Evolutionary conservation across 306 rosid species (phyloP).

Genomic region (Dalbergia cochinchinensis): DNA sequence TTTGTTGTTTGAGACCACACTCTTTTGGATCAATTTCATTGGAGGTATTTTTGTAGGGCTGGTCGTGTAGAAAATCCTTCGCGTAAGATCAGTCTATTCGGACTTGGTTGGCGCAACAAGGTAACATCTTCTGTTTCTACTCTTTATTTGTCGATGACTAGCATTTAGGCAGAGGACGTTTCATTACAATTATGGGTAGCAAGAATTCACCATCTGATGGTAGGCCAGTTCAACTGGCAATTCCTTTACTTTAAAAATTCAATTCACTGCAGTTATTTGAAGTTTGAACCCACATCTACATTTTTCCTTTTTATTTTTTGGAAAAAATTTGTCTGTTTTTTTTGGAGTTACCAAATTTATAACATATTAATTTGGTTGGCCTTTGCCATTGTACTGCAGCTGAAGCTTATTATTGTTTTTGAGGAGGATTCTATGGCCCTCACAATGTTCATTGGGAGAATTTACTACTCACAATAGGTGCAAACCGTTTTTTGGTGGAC

Average conservation of each 20-base stretch:
- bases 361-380: conserved; percentile 27
- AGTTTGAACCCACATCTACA: conserved; percentile 18
- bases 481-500: too few species aligned
- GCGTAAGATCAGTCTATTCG: conserved; percentile 74
- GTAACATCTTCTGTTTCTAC: conserved; percentile 52
- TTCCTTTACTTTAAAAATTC: conserved; percentile 16
- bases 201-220: conserved; percentile 25
- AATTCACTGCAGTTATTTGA: conserved; percentile 13
- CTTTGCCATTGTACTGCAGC: conserved; percentile 11
- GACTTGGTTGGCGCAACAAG: conserved; percentile 94
- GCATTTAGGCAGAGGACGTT: background rate
- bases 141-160: conserved; percentile 8
- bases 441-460: too few species aligned
- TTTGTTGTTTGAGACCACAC: conserved; percentile 24
- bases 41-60: conserved; percentile 59
- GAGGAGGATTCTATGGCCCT: too few species aligned
- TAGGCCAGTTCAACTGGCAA: conserved; percentile 29
- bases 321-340: too few species aligned
- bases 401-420: conserved; percentile 31
- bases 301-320: background rate
- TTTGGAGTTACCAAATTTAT: conserved; percentile 28
- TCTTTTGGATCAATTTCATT: conserved; percentile 40
- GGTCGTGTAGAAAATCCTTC: conserved; percentile 47
- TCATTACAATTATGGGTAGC: conserved; percentile 31
- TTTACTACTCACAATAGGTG: too few species aligned